Conservation (phyloP, 352 stramenopile species). For the Lagenidium giganteum region DNA sequence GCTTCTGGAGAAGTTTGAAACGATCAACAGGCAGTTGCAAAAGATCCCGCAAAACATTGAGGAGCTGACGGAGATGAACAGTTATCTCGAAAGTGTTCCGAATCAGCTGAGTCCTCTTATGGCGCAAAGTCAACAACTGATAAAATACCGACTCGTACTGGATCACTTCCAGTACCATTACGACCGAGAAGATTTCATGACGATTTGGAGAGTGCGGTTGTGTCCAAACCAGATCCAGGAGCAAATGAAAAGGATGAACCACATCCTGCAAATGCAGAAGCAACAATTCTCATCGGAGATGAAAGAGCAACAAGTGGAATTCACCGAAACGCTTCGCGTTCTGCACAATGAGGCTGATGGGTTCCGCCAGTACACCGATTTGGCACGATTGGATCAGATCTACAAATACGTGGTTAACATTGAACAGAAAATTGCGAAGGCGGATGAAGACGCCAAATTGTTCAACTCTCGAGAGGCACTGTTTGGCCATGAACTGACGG, state of each 20-base stretch:
- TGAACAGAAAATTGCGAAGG: constrained; percentile 74
- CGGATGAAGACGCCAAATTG: constrained; percentile 79
- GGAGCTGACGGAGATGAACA: constrained; percentile 76
- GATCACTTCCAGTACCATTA: constrained; percentile 74
- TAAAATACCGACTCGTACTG: constrained; percentile 61
- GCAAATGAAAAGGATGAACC: constrained; percentile 64
- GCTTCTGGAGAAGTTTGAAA: constrained; percentile 61
- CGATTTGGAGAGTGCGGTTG: constrained; percentile 76
- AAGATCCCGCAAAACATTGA: constrained; percentile 86
- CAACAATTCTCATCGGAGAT: constrained; percentile 77
- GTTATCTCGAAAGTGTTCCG: constrained; percentile 65
- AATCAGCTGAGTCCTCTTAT: constrained; percentile 44
- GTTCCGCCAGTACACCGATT: constrained; percentile 75
- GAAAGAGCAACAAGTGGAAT: constrained; percentile 86
- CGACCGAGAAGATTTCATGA: constrained; percentile 78
- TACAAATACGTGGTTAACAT: constrained; percentile 75
- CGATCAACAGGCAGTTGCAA: constrained; percentile 68
- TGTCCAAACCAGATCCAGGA: constrained; percentile 81
- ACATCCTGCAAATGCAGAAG: constrained; percentile 70
- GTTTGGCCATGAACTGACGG: constrained; percentile 74
- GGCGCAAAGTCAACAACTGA: constrained; percentile 50
- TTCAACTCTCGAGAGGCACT: constrained; percentile 90
- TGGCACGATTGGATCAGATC: constrained; percentile 70
- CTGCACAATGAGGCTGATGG: constrained; percentile 79
- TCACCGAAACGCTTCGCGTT: constrained; percentile 64